Percentiles rank a stretch among this genome's conserved stretches.
phyloP scores from a whole-genome alignment of 2,329 filamentous ascomycete genomes.

The Calonectria leucothoes region DNA sequence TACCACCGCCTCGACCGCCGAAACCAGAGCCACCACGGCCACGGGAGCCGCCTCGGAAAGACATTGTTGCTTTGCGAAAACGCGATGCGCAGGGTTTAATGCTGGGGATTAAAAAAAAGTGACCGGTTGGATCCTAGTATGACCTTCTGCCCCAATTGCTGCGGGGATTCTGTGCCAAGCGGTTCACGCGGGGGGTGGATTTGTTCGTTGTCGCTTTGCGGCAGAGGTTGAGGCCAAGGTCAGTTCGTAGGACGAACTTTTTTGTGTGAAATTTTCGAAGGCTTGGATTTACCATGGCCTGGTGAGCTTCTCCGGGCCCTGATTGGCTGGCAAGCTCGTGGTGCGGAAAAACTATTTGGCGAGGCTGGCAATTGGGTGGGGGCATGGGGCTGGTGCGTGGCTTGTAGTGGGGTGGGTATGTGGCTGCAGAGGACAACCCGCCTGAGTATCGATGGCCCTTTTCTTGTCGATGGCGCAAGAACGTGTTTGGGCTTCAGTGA shows the following conservation, averaged over 20 bases:
- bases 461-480: background rate
- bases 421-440: background rate
- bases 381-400: constrained; percentile 4
- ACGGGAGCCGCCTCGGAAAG: constrained; percentile 53
- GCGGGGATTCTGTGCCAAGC: background rate
- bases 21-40: constrained; percentile 49
- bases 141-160: constrained; percentile 18
- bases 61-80: constrained; percentile 44
- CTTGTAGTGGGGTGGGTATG: background rate
- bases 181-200: constrained; percentile 22
- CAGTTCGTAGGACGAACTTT: constrained; percentile 34
- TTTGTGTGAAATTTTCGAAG: constrained; percentile 47
- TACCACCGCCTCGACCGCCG: constrained; percentile 51
- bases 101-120: background rate
- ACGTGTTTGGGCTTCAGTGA: background rate
- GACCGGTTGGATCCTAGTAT: background rate
- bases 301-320: constrained; percentile 33
- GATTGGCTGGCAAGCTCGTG: constrained; percentile 29
- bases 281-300: constrained; percentile 22
- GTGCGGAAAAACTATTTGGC: constrained; percentile 37
- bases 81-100: constrained; percentile 14
- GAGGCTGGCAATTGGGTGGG: constrained; percentile 19
- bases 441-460: background rate
- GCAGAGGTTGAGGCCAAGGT: constrained; percentile 17
- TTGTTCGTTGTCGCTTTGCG: background rate